Evolutionary conservation across 106 monocot species (phyloP), one percentile per base, ranked within the genome.

Genomic region (Ottelia alismoides): DNA sequence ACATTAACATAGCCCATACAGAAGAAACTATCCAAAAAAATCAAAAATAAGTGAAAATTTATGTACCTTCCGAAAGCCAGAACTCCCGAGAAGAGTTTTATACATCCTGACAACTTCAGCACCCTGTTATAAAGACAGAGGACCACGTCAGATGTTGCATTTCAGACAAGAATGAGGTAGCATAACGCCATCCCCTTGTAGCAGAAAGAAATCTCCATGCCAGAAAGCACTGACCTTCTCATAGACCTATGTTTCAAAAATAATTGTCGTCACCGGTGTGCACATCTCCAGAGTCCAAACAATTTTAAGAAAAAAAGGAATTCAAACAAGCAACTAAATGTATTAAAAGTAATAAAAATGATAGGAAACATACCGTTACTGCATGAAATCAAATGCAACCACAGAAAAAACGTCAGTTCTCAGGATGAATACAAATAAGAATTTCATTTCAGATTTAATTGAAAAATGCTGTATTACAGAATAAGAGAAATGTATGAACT

Each of bases 21-120:
- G n/a, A n/a, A n/a, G n/a, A n/a, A n/a, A n/a, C n/a, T n/a, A n/a
- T n/a, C n/a, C n/a, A n/a, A n/a, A n/a, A n/a, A n/a, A 43, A 43
- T 43, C 40, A 43, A 43, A 43, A 43, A 16, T 43, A 43, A 16
- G 40, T 43, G 40, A 7, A 43, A 43, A 7, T 43, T 43, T 43
- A 43, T 58, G 45, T 86, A 92, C 92, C 63, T 86, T 92, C 47
- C 92, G 69, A 62, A 92, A 92, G 20, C 92, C 85, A 47, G 68
- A 65, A 56, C 69, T 75, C 49, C 86, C 92, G 60, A 92, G 86
- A 65, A 92, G 64, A 24, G 92, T 92, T 79, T 92, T 92, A 70
- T 92, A 92, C 92, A 92, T 92, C 73, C 92, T 82, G 25, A 92
- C 92, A 65, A 92, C 86, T 69, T 92, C 92, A 69, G 92, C 92